phyloP scores from a whole-genome alignment of 257 asterid species.

The Forsythia suspensa region DNA sequence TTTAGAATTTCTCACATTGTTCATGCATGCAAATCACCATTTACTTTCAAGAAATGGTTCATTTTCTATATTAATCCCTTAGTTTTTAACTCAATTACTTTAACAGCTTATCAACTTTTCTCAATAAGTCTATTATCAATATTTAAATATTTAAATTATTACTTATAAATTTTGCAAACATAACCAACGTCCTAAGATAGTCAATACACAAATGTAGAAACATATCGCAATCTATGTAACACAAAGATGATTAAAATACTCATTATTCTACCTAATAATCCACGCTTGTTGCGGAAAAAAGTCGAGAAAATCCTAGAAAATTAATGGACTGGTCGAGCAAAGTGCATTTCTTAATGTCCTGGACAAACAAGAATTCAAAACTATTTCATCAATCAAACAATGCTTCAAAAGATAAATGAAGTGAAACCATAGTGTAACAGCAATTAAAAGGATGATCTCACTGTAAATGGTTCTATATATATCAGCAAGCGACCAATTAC shows the following conservation, averaged over 20 bases:
- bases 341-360: slow-evolving; percentile 59
- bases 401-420: slow-evolving; percentile 19
- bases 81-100: neutral
- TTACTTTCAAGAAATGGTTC: neutral
- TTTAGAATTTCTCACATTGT: too few relatives aligned
- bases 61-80: neutral
- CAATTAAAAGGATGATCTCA: neutral
- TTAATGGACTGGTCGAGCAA: slow-evolving; percentile 68
- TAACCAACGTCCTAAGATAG: neutral
- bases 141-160: neutral
- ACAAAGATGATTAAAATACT: slow-evolving; percentile 2
- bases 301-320: slow-evolving; percentile 86
- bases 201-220: slow-evolving; percentile 6
- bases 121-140: neutral
- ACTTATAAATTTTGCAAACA: neutral
- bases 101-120: neutral
- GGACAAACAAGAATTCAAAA: slow-evolving; percentile 22
- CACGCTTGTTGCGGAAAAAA: slow-evolving; percentile 69
- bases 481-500: too few relatives aligned
- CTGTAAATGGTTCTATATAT: too few relatives aligned
- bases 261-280: slow-evolving; percentile 67
- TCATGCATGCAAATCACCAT: neutral
- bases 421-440: slow-evolving; percentile 10
- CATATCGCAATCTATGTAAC: slow-evolving; percentile 2
- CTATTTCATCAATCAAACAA: slow-evolving; percentile 15